phyloP scores from a whole-genome alignment of 2,329 filamentous ascomycete genomes.

The Aspergillus ustus region DNA sequence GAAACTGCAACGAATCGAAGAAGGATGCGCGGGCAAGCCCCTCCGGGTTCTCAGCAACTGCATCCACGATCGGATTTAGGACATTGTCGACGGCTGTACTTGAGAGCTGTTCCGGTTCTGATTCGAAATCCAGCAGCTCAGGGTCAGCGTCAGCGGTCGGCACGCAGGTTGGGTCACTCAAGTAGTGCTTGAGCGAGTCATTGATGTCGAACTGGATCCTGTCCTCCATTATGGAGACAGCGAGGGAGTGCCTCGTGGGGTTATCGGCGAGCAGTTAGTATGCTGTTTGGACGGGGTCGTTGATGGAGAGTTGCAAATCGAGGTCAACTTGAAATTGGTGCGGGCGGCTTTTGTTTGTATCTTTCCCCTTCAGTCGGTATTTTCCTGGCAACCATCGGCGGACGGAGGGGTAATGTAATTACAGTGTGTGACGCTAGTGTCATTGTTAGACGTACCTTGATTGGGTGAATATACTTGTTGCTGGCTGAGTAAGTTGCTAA shows the following conservation, averaged over 20 bases:
- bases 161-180: constrained; percentile 86
- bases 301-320: constrained; percentile 7
- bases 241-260: constrained; percentile 25
- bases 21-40: constrained; percentile 76
- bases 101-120: constrained; percentile 82
- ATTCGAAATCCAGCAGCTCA: constrained; percentile 87
- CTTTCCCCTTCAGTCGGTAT: constrained; percentile 32
- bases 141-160: constrained; percentile 84
- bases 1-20: constrained; percentile 92
- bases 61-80: constrained; percentile 89
- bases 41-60: constrained; percentile 89
- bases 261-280: background rate
- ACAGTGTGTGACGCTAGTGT: background rate
- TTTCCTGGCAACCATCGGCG: constrained; percentile 10
- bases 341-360: constrained; percentile 33
- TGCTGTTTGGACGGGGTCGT: constrained; percentile 6
- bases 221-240: constrained; percentile 62
- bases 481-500: background rate
- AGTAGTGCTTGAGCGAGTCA: constrained; percentile 93
- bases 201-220: constrained; percentile 89
- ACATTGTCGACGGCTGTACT: constrained; percentile 79
- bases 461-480: background rate
- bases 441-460: background rate
- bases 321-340: constrained; percentile 15
- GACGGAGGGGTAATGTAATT: background rate